Base-by-base conservation (phyloP, 257 asterid genomes). In the Nicotiana knightiana region DNA sequence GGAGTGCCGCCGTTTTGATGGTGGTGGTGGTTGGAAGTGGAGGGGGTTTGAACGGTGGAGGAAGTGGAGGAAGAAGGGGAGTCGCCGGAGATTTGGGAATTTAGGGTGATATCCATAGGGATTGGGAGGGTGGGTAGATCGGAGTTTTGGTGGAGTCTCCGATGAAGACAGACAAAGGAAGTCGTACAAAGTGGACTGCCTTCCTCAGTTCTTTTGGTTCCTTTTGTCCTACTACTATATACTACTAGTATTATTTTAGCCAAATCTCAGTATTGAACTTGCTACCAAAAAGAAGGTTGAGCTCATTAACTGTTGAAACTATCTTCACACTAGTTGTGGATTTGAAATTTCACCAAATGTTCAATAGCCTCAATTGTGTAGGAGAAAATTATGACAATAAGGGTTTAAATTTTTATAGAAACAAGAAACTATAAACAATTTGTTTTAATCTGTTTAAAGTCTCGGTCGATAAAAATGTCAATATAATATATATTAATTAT, bases 41-140 rank as follows among this genome's bases (percentile, higher is more conserved):
- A 85, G 43, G 76, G 76, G 67, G 58, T 18, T 28, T 76, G 64
- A 83, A 78, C 73, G 39, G 87, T 81, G 77, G 94, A 81, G 84
- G 97, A 89, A 43, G 97, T 73, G 83, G 96, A 64, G 79, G 95
- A 85, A 67, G 93, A 90, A 39, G 95, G 93, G 48, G 96, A 90
- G 81, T 90, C 92, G 71, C 89, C 91, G 88, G 87, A 90, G 86
- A 81, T 61, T 65, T 70, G 51, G 86, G 68, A 62, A 79, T 64
- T 79, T 79, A 57, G 86, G 84, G 84, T 90, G 91, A 88, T 86
- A 86, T 94, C 97, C 97, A 92, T 92, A 77, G 84, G 54, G 80
- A 87, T 30, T 32, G 55, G 8, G 81, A 71, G 61, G 37, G 59
- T 46, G 17, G 33, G 32, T 67, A 43, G 58, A 82, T 71, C 61